A percentile compares a stretch with the other conserved stretches of the same genome.
Conservation (phyloP, 257 asterid species). For the Capsicum baccatum region DNA sequence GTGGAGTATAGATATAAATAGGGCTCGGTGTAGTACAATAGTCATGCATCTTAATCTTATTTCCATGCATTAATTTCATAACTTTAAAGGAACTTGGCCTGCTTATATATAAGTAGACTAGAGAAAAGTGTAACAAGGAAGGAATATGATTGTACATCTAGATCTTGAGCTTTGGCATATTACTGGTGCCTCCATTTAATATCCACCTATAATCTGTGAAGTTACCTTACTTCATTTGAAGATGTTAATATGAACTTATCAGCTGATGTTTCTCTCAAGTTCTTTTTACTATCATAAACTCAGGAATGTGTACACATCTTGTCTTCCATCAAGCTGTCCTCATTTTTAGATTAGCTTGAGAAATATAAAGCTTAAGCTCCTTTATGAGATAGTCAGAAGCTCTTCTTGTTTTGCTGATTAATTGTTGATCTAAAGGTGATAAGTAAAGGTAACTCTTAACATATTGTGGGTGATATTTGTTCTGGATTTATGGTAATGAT, state of each 20-base stretch:
- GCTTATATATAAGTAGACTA: neutral
- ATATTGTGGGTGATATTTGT: neutral
- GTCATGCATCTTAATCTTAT: neutral
- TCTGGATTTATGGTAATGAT: slow-evolving; percentile 1
- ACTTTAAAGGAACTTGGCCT: neutral
- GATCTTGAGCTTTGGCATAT: neutral
- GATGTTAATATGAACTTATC: neutral
- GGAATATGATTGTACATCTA: neutral
- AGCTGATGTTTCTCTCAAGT: neutral
- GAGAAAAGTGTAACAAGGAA: neutral
- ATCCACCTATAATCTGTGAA: neutral
- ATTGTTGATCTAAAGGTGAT: neutral
- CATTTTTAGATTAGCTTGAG: slow-evolving; percentile 6
- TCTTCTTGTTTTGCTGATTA: neutral
- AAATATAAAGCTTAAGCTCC: slow-evolving; percentile 4
- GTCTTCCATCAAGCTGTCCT: neutral
- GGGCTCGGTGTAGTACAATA: too few species aligned
- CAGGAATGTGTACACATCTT: slow-evolving; percentile 1
- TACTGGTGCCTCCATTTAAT: neutral
- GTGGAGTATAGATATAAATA: too few species aligned
- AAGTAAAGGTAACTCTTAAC: neutral
- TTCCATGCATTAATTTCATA: neutral
- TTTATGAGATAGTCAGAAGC: neutral
- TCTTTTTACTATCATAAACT: neutral
- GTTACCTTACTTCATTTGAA: neutral